Conservation (phyloP, 805 yeast species). For the Suhomyces pyralidae region DNA sequence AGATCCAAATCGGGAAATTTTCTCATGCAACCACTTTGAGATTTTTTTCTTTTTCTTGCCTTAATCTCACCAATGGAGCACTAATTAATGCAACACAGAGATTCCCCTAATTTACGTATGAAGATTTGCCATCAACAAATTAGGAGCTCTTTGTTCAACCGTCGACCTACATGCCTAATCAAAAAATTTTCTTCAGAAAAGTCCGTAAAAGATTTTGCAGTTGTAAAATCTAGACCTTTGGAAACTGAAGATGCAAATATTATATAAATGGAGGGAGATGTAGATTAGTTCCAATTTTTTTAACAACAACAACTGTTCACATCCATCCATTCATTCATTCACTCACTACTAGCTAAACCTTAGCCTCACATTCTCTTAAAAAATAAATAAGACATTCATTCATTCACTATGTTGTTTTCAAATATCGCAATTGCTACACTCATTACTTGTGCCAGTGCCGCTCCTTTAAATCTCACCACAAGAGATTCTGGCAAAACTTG, state of each 20-base stretch:
- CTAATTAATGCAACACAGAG: neutral
- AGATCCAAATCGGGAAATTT: neutral
- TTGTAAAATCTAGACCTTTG: neutral
- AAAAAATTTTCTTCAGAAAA: neutral
- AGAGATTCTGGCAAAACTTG: slow-evolving; percentile 45
- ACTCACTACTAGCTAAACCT: neutral
- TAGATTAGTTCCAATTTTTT: neutral
- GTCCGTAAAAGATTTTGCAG: neutral
- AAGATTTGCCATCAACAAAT: neutral
- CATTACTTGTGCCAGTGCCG: slow-evolving; percentile 19
- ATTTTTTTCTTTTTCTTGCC: neutral
- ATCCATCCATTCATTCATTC: neutral
- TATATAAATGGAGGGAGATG: neutral
- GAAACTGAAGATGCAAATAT: neutral
- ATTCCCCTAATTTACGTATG: neutral
- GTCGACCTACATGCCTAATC: neutral
- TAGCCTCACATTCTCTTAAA: neutral
- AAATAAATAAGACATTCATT: neutral
- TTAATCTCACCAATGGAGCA: neutral
- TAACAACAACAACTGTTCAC: neutral
- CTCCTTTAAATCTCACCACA: slow-evolving; percentile 18
- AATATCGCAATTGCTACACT: slow-evolving; percentile 8
- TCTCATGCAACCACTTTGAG: neutral
- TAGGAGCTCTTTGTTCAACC: neutral
- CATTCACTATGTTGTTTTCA: slow-evolving; percentile 7